These are phyloP conservation scores for Coemansia sp. DNA, from an alignment of 192 early-diverging fungal genomes.

Conservation along the genomic window DNA sequence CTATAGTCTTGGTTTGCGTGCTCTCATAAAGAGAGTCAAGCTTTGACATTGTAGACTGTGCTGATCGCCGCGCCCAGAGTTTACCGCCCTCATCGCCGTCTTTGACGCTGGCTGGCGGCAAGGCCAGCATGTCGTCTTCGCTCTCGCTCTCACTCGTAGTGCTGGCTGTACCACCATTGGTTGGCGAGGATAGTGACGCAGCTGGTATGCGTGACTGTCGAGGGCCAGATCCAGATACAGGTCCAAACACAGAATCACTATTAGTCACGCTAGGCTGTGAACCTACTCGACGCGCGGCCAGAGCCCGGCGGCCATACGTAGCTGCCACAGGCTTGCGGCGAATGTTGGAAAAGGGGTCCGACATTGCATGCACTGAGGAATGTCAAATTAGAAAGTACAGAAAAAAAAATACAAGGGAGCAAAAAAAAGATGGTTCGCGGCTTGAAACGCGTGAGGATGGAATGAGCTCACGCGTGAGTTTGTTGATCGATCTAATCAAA, in stretches of 20 bases:
- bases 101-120: not conserved
- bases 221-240: not conserved
- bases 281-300: slow-evolving; percentile 42
- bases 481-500: not conserved
- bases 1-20: slow-evolving; percentile 11
- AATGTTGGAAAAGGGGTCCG: slow-evolving; percentile 48
- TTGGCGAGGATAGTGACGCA: not conserved
- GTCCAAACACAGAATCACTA: not conserved
- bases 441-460: not conserved
- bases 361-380: slow-evolving; percentile 16
- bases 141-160: slow-evolving; percentile 5
- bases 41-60: slow-evolving; percentile 33
- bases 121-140: not conserved
- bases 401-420: slow-evolving; percentile 8
- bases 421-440: not conserved
- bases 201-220: not conserved
- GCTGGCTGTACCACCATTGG: not conserved
- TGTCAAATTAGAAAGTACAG: slow-evolving; percentile 8
- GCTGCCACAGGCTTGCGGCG: slow-evolving; percentile 43
- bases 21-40: slow-evolving; percentile 38
- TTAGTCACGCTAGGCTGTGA: not conserved
- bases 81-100: not conserved
- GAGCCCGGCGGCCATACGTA: slow-evolving; percentile 51
- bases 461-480: not conserved
- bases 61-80: slow-evolving; percentile 24